Base-by-base conservation (phyloP, 2,329 filamentous ascomycete genomes). In the Aspergillus floridensis region DNA sequence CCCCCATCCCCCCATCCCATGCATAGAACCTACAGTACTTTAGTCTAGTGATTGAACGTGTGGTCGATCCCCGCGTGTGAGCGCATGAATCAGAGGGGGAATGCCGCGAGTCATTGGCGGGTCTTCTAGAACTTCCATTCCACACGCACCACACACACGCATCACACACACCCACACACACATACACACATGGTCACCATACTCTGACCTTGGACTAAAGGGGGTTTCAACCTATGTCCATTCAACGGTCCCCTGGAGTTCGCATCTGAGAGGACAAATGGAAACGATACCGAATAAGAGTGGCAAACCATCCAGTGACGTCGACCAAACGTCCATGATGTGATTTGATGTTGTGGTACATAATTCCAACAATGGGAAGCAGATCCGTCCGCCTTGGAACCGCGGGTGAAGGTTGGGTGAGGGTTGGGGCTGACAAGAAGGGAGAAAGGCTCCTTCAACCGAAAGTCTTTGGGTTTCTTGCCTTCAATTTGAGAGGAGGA, bases 51-150 rank as follows among this genome's bases (percentile, higher is more conserved):
- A 44, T n/a, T n/a, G 38, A 44, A 44, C 38, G 38, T 19, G 38
- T 8, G 19, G 38, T 44, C 38, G 38, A 44, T 44, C 38, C 38
- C 38, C 38, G 38, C 16, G 16, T 7, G 38, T 44, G 7, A 44
- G 38, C 38, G 38, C 38, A 19, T 44, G 16, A 44, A 44, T 44
- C 38, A 44, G 16, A 44, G 14, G 14, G n/a, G 1, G 3, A 44
- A 8, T 5, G 38, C 38, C 38, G 31, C 49, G 26, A 52, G 49
- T 52, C 49, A 22, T 44, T 44, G 38, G 38, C 38, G 19, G 26
- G 26, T 44, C 51, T 60, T 60, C 58, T 53, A 60, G 58, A 60
- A 60, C 26, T 57, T 60, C 58, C 49, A 53, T 41, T 29, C 14
- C 21, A 16, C 47, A 49, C 10, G 5, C 1, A 16, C 21, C 29